Evolutionary conservation across 225 moss, liverwort and hornwort species (phyloP), one percentile per base, ranked within the genome.

Genomic region (Climacium dendroides): DNA sequence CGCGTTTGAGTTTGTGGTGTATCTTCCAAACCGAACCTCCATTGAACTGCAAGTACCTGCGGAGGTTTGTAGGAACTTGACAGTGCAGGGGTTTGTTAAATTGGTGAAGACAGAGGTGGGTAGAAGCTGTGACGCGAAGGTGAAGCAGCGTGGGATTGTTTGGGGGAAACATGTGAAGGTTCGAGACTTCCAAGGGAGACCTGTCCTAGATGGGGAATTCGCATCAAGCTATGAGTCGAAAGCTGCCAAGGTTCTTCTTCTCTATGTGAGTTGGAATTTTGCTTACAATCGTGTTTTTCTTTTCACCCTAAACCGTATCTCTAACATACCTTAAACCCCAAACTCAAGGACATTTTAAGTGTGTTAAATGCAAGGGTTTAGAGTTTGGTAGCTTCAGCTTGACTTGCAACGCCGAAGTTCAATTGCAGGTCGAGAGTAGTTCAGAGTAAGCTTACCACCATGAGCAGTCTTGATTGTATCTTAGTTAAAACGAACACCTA

Each of bases 251-350:
- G 78, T 81, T 76, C 87, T 87, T 64, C 81, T 91, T 23, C 85
- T 91, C 9, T 89, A 81, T 72, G 91, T 91, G 71, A 85, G 91
- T 89, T 71, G 16, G 12, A 45, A n/a, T 59, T 80, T 66, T 26
- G 8, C 24, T 77, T 55, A 4, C 15, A 24, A 61, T 19, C 29
- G 13, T 43, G 35, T 43, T 24, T 19, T 80, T 66, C 34, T 41
- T 73, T 55, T 53, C 10, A 79, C 4, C 14, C 32, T 77, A 34
- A 85, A 34, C 32, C 32, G 22, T 32, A 41, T 43, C 16, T 64
- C 15, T 15, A 15, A 45, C 45, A 45, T 45, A 45, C 45, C 45
- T 45, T 45, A 45, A 45, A 45, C 45, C 45, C 45, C n/a, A n/a
- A n/a, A n/a, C n/a, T 50, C 50, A 50, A 50, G 50, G 50, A 50